Base-by-base conservation (phyloP, 768 basidiomycete genomes). In the Dendrothele bispora region DNA sequence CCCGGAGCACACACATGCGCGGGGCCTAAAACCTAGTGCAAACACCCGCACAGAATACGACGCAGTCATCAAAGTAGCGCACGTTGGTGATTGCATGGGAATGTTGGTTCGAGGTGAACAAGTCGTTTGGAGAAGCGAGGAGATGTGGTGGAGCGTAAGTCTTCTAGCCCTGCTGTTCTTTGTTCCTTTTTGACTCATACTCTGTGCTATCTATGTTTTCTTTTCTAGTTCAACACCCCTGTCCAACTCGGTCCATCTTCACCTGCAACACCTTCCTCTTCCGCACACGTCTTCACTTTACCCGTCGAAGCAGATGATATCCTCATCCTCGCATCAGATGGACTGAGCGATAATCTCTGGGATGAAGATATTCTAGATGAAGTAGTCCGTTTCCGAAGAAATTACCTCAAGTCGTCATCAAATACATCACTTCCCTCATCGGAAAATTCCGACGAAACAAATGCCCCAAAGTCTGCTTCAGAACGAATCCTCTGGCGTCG, bases 131-230 rank as follows among this genome's bases (percentile, higher is more conserved):
- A 77, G 93, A 26, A 88, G 84, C 40, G 81, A 89, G 35, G 95
- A 97, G 65, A 95, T 95, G 90, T 94, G 93, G 82, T 93, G 91
- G 79, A 78, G 75, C 12, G 82, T 83, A 59, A 62, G 82, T 73
- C 28, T 43, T 30, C 29, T 43, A 37, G 20, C n/a, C 8, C 15
- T 32, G 11, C 14, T 40, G 35, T 35, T 47, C 43, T 54, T 46
- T 20, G 15, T 21, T 42, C 5, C 30, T 18, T 35, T 21, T 22
- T n/a, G n/a, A 28, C 12, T 43, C 26, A 44, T 37, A 46, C 3
- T 25, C 46, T 26, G 43, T 32, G 5, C 47, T n/a, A n/a, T n/a
- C n/a, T n/a, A n/a, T n/a, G n/a, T n/a, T n/a, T n/a, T n/a, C n/a
- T n/a, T n/a, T n/a, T n/a, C n/a, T n/a, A 61, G 61, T 73, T 60